A percentile compares a stretch with the other conserved stretches of the same genome.
These are phyloP conservation scores for Pyrenochaeta sp. DNA, from an alignment of 2,329 filamentous ascomycete genomes.

Conservation along the genomic window DNA sequence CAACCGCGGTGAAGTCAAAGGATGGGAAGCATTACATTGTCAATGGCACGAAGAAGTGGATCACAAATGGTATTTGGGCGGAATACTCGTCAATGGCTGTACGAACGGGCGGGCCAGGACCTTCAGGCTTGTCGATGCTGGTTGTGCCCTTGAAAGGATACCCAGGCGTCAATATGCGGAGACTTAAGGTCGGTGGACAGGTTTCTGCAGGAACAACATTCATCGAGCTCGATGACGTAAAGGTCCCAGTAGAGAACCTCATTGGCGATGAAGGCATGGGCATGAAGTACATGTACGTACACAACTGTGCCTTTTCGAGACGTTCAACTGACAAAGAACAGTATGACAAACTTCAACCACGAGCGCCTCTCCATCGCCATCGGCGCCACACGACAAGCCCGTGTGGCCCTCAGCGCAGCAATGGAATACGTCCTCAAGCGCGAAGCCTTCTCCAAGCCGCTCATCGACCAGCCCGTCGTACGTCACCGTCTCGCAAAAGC, in stretches of 20 bases:
- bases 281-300: conserved; percentile 69
- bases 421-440: conserved; percentile 71
- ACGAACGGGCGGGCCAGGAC: conserved; percentile 72
- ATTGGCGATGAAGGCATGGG: conserved; percentile 75
- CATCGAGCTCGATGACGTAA: conserved; percentile 79
- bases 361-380: conserved; percentile 75
- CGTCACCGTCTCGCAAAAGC: conserved; percentile 76
- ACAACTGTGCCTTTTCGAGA: neutral
- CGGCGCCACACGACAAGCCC: conserved; percentile 68
- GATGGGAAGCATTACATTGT: conserved; percentile 75
- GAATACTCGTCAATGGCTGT: conserved; percentile 77
- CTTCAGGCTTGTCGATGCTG: conserved; percentile 70
- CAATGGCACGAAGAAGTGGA: conserved; percentile 82
- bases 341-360: conserved; percentile 82
- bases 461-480: conserved; percentile 79
- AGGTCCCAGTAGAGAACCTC: conserved; percentile 74
- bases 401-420: conserved; percentile 67
- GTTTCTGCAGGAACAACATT: conserved; percentile 74
- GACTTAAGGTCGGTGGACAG: conserved; percentile 72
- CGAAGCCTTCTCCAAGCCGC: conserved; percentile 72
- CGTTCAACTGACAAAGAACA: conserved; percentile 6
- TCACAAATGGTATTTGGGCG: conserved; percentile 68
- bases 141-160: conserved; percentile 74
- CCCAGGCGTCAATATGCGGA: conserved; percentile 72
- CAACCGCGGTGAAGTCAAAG: conserved; percentile 68